These are phyloP conservation scores for Astrocystis sublimbata DNA, from an alignment of 495 filamentous ascomycete species.

Conservation along the genomic window DNA sequence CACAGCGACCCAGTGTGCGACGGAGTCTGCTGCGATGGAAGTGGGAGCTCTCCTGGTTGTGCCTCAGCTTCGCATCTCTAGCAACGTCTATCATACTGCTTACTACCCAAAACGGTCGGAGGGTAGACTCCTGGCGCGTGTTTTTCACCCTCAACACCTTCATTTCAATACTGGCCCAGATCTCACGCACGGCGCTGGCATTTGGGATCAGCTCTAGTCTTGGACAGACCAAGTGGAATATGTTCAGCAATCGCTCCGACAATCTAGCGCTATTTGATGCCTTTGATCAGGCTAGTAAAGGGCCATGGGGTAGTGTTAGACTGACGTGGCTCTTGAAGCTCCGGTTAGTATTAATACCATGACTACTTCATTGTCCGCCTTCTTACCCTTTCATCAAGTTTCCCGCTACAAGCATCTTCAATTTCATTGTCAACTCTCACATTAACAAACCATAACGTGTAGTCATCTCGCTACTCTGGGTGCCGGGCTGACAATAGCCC, in stretches of 20 bases:
- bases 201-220: slow-evolving; percentile 2
- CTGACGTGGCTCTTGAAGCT: neutral
- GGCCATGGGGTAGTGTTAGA: slow-evolving; percentile 6
- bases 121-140: neutral
- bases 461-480: neutral
- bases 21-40: neutral
- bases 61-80: neutral
- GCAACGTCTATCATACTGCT: neutral
- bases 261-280: neutral
- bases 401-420: no score
- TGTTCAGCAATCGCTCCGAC: neutral
- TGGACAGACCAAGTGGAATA: slow-evolving; percentile 11
- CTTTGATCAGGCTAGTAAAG: slow-evolving; percentile 9
- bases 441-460: neutral
- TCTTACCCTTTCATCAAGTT: no score
- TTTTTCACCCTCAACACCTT: neutral
- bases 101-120: neutral
- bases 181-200: slow-evolving; percentile 1
- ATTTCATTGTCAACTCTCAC: no score
- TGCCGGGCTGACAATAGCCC: neutral
- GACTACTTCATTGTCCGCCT: no score
- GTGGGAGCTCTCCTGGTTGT: neutral
- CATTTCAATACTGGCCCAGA: neutral
- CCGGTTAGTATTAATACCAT: neutral
- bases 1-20: neutral